A percentile compares a stretch with the other conserved stretches of the same genome.
Conservation (phyloP, 1,284 basidiomycete genomes). For the Tilletia walkeri region DNA sequence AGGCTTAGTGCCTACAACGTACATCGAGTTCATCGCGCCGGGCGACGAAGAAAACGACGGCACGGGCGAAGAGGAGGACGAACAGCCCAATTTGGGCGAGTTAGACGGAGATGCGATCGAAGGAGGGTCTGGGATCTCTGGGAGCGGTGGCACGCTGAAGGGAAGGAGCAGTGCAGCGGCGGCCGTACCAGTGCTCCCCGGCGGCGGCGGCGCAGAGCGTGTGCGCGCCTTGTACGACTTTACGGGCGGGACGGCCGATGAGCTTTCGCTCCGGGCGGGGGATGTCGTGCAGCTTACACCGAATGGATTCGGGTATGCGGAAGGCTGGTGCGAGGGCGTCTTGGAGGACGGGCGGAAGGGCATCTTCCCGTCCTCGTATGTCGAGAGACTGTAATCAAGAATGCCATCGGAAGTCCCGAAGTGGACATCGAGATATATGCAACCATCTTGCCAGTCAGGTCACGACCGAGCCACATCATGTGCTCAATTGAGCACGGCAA, state of each 20-base stretch:
- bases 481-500: too few species aligned
- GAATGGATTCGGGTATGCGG: constrained; percentile 32
- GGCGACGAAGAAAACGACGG: not conserved
- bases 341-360: constrained; percentile 27
- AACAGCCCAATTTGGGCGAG: constrained; percentile 11
- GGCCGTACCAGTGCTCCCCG: not conserved
- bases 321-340: constrained; percentile 37
- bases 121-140: not conserved
- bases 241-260: constrained; percentile 25
- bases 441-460: too few species aligned
- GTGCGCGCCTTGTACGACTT: constrained; percentile 40
- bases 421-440: too few species aligned
- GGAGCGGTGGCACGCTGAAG: not conserved
- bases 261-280: constrained; percentile 28
- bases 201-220: not conserved
- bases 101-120: constrained; percentile 2
- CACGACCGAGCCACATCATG: too few species aligned
- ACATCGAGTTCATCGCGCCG: constrained; percentile 23
- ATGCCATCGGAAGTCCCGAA: too few species aligned
- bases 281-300: constrained; percentile 32
- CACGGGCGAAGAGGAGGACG: not conserved
- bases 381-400: constrained; percentile 20
- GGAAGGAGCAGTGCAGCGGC: not conserved
- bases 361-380: constrained; percentile 38
- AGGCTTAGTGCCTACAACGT: constrained; percentile 40